Percentiles rank a stretch among this genome's conserved stretches.
These are phyloP conservation scores for Parafenestella ontariensis DNA, from an alignment of 2,329 filamentous ascomycete species.

Conservation along the genomic window DNA sequence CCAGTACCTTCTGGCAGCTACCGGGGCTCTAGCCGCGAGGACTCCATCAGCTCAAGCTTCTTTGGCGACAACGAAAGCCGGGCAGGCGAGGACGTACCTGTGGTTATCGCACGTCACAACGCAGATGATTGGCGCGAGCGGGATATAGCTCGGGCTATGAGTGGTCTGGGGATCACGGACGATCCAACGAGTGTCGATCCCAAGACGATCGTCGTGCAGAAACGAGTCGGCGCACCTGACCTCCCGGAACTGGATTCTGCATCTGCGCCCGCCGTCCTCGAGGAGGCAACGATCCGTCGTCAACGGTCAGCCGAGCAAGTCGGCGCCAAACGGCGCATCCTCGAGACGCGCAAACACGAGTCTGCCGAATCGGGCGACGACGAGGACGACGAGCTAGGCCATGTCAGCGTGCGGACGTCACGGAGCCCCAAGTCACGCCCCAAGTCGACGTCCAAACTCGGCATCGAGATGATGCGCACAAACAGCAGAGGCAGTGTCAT, in stretches of 20 bases:
- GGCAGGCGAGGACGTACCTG: constrained; percentile 74
- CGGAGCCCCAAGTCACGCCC: constrained; percentile 59
- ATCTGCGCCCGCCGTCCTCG: constrained; percentile 67
- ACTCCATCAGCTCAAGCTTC: constrained; percentile 86
- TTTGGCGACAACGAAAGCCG: constrained; percentile 86
- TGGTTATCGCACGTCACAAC: constrained; percentile 75
- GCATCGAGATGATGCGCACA: constrained; percentile 97
- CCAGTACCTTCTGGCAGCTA: constrained; percentile 77
- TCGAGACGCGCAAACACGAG: constrained; percentile 76
- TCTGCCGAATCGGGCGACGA: constrained; percentile 90
- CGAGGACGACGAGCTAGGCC: constrained; percentile 88
- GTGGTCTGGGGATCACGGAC: constrained; percentile 79
- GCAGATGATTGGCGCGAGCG: constrained; percentile 79
- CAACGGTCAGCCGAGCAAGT: constrained; percentile 77
- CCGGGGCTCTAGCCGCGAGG: constrained; percentile 79
- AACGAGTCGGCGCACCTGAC: constrained; percentile 45
- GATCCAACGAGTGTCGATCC: constrained; percentile 57
- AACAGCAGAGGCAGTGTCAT: constrained; percentile 86
- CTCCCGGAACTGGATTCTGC: too few species aligned
- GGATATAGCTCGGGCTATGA: constrained; percentile 56
- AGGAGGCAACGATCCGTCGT: constrained; percentile 58
- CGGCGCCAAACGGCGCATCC: constrained; percentile 74
- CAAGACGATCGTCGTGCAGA: constrained; percentile 34
- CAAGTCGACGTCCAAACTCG: constrained; percentile 75
- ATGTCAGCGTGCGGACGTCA: constrained; percentile 57